Conservation (phyloP, 306 rosid genomes). For the Pyrus communis region DNA sequence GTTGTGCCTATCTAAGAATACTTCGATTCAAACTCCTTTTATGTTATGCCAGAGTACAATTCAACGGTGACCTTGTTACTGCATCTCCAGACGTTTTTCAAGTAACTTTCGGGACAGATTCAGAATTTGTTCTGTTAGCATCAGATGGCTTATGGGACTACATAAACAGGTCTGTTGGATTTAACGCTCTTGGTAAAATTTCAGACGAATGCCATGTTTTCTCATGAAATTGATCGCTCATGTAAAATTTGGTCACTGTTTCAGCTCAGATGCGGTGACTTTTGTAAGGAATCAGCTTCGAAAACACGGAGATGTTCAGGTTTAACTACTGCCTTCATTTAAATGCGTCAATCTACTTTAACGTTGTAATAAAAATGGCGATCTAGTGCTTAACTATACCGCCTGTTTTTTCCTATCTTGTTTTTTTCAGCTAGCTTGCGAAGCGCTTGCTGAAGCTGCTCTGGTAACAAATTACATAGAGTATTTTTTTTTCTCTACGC, state of each 20-base stretch:
- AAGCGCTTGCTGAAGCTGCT: slow-evolving; percentile 87
- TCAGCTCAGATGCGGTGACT: slow-evolving; percentile 84
- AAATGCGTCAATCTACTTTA: background rate
- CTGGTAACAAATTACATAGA: slow-evolving; percentile 35
- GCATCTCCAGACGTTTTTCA: slow-evolving; percentile 82
- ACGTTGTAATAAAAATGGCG: background rate
- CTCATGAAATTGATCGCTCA: background rate
- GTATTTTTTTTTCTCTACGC: slow-evolving; percentile 1
- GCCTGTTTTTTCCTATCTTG: background rate
- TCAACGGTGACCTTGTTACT: slow-evolving; percentile 71
- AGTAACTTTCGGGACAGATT: slow-evolving; percentile 62
- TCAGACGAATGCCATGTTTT: background rate
- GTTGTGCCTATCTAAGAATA: background rate
- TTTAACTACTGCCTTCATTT: slow-evolving; percentile 10
- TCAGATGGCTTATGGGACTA: slow-evolving; percentile 99
- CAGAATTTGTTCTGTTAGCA: slow-evolving; percentile 79
- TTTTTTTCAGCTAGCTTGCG: slow-evolving; percentile 65
- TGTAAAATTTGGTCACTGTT: slow-evolving; percentile 25
- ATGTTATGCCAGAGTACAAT: slow-evolving; percentile 51
- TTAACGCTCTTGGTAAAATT: background rate
- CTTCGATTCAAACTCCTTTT: background rate
- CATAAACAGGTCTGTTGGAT: slow-evolving; percentile 57
- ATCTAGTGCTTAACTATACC: background rate
- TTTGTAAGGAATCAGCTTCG: slow-evolving; percentile 76
- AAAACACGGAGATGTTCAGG: slow-evolving; percentile 90